Conservation (phyloP, 2,329 filamentous ascomycete genomes). For the Amesomyces nigricolor region DNA sequence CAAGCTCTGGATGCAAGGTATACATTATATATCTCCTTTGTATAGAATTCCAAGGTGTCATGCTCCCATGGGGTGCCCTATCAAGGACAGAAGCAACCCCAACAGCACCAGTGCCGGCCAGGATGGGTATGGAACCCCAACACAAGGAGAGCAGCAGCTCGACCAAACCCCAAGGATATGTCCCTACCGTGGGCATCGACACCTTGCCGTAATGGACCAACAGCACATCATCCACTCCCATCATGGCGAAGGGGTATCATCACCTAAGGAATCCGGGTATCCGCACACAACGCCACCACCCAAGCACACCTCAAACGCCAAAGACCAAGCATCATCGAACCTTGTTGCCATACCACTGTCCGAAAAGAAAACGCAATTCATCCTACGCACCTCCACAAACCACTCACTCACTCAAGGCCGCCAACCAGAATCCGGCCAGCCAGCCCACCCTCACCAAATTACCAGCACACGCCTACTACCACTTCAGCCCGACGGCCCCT, state of each 20-base stretch:
- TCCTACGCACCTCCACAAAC: slow-evolving; percentile 20
- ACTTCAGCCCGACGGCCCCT: slow-evolving; percentile 21
- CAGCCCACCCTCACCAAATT: slow-evolving; percentile 17
- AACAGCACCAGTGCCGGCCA: no score
- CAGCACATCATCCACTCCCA: neutral
- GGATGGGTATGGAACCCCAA: no score
- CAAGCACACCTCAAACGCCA: slow-evolving; percentile 11
- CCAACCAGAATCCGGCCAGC: slow-evolving; percentile 9
- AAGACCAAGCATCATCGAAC: slow-evolving; percentile 3
- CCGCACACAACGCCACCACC: slow-evolving; percentile 1
- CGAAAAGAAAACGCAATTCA: slow-evolving; percentile 4
- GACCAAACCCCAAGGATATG: no score
- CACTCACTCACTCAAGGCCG: slow-evolving; percentile 16
- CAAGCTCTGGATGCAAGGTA: no score
- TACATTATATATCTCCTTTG: no score
- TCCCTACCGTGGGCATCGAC: neutral
- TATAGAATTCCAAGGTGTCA: no score
- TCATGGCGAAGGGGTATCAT: neutral
- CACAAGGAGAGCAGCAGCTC: no score
- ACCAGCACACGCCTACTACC: slow-evolving; percentile 22
- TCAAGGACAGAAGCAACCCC: no score
- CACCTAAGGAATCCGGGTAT: neutral
- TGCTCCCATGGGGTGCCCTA: no score
- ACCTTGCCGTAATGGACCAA: neutral
- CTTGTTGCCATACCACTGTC: neutral